Conservation (phyloP, 306 rosid species). For the Cucurbita pepo region DNA sequence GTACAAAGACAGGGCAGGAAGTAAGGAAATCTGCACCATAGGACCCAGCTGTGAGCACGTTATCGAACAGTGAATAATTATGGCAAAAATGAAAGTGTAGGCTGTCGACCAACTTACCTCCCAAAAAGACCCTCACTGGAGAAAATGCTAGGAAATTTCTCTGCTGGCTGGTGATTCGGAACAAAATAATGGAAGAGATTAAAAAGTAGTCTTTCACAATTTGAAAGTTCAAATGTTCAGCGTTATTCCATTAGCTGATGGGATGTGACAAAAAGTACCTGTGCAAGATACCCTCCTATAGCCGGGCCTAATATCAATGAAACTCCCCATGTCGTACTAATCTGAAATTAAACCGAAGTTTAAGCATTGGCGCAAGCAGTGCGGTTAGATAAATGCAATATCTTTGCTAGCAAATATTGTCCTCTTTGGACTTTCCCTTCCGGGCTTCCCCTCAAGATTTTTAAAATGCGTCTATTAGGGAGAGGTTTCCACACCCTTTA, state of each 20-base stretch:
- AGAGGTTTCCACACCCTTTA: no score
- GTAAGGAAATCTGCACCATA: slow-evolving; percentile 34
- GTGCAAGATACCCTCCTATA: slow-evolving; percentile 78
- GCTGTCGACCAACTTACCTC: slow-evolving; percentile 28
- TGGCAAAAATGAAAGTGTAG: not conserved
- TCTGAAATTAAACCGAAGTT: slow-evolving; percentile 24
- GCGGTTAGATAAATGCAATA: not conserved
- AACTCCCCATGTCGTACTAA: slow-evolving; percentile 64
- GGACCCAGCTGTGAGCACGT: not conserved
- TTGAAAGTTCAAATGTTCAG: not conserved
- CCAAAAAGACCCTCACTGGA: slow-evolving; percentile 49
- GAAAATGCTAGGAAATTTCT: slow-evolving; percentile 58
- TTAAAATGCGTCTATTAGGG: no score
- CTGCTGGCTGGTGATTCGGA: slow-evolving; percentile 46
- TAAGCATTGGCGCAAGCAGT: not conserved
- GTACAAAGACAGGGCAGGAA: slow-evolving; percentile 37
- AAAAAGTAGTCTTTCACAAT: not conserved
- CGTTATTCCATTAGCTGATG: not conserved
- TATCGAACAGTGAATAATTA: not conserved
- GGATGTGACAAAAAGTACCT: slow-evolving; percentile 30
- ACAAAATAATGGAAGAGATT: not conserved
- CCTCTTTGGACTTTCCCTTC: no score
- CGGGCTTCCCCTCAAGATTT: no score
- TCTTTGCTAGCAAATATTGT: no score
- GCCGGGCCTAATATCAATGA: slow-evolving; percentile 84